Evolutionary conservation across 2,329 filamentous ascomycete genomes (phyloP), one percentile per base, ranked within the genome.

Genomic region (Zasmidium citrigriseum): DNA sequence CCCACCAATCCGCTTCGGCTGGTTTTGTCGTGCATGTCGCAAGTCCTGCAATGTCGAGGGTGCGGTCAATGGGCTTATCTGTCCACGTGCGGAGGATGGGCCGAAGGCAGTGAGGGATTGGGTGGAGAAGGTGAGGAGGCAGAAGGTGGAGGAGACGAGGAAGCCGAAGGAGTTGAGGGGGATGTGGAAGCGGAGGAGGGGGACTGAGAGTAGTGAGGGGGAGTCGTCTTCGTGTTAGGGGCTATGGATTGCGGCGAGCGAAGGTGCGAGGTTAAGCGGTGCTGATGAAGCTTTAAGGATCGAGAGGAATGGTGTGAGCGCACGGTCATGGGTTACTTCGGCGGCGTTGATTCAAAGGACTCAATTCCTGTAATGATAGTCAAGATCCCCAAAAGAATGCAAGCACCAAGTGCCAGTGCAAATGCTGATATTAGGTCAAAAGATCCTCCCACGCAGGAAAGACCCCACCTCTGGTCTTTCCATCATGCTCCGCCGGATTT

Each of bases 391-490:
- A 9, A 9, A 12, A 12, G 44, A 12, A 9, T 18, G 11, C 18
- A 18, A 46, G 10, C 11, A 18, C 18, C 44, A 46, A 46, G 11
- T 18, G 11, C 44, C 44, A 9, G 9, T 10, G 10, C 44, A 46
- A 9, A 10, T 9, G 44, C 44, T 50, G n/a, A n/a, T 18, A 23
- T 38, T 45, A 38, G 16, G 53, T 62, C n/a, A 68, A 48, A 24
- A 68, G 50, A 47, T 68, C 65, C 16, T 68, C 67, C 34, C 68
- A 41, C 10, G 61, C 49, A 18, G 65, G 53, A n/a, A 67, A 58
- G 20, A 34, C 64, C 50, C 20, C 29, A 10, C 64, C 60, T 18
- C 59, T 57, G 14, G 5, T 46, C 24, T 55, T 63, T 12, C 53
- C 59, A 44, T 68, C 65, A 21, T 27, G 23, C n/a, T 63, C 55